A percentile compares a stretch with the other conserved stretches of the same genome.
These are phyloP conservation scores for Camelina sativa DNA, from an alignment of 345 rosid genomes.

Conservation along the genomic window DNA sequence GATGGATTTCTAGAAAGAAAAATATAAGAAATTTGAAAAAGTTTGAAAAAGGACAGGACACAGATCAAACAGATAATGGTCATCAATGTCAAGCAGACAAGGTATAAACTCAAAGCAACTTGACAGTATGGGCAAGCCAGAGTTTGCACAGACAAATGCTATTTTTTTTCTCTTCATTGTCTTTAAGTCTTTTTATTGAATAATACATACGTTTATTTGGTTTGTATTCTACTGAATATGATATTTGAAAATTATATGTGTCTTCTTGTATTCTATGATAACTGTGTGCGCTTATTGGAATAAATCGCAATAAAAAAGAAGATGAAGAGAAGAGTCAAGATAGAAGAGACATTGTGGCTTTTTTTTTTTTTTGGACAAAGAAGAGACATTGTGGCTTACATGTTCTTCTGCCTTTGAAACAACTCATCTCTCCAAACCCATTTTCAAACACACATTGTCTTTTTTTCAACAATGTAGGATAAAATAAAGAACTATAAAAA, in stretches of 20 bases:
- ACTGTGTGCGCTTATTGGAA: slow-evolving; percentile 40
- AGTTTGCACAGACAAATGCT: slow-evolving; percentile 25
- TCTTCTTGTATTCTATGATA: slow-evolving; percentile 24
- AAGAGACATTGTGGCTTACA: slow-evolving; percentile 38
- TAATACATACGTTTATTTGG: background rate
- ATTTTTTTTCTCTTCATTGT: background rate
- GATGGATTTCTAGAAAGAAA: background rate
- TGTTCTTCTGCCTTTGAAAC: slow-evolving; percentile 21
- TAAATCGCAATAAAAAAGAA: background rate
- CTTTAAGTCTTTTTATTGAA: slow-evolving; percentile 15
- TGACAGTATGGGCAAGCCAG: slow-evolving; percentile 43
- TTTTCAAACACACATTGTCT: slow-evolving; percentile 24
- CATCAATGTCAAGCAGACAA: slow-evolving; percentile 46
- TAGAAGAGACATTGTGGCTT: slow-evolving; percentile 19
- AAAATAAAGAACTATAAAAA: background rate
- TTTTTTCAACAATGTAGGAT: slow-evolving; percentile 14
- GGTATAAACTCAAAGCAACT: slow-evolving; percentile 42
- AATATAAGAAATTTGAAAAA: background rate
- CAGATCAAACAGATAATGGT: slow-evolving; percentile 40
- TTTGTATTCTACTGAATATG: slow-evolving; percentile 28
- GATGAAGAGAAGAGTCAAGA: slow-evolving; percentile 26
- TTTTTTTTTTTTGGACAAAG: no score
- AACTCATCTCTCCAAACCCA: background rate
- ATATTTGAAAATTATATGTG: slow-evolving; percentile 16
- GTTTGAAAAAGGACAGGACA: slow-evolving; percentile 25